These are phyloP conservation scores for Annulohypoxylon nitens DNA, from an alignment of 495 filamentous ascomycete species.

Conservation along the genomic window DNA sequence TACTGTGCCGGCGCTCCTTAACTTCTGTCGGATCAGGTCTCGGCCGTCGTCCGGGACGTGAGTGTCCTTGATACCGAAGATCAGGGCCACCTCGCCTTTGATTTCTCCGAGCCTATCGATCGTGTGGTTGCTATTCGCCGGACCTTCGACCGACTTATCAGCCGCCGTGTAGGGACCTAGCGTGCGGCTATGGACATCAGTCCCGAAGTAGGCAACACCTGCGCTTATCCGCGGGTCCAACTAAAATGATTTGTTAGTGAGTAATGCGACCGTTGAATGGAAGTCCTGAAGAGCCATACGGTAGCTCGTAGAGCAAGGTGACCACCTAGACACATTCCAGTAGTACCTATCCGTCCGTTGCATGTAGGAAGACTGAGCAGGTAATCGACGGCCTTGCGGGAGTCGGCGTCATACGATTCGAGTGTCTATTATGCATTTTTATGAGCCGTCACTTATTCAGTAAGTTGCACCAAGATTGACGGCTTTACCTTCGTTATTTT, in stretches of 20 bases:
- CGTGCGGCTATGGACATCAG: constrained; percentile 84
- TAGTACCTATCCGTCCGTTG: constrained; percentile 85
- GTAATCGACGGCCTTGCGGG: constrained; percentile 76
- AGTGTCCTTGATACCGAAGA: constrained; percentile 89
- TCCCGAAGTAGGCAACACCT: constrained; percentile 90
- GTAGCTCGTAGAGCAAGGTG: constrained; percentile 89
- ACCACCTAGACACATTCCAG: constrained; percentile 96
- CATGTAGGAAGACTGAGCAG: constrained; percentile 83
- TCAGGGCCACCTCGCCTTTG: constrained; percentile 81
- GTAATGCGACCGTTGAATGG: background rate
- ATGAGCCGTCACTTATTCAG: constrained; percentile 25
- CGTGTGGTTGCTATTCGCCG: constrained; percentile 56
- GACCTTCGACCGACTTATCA: constrained; percentile 51
- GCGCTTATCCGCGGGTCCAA: constrained; percentile 82
- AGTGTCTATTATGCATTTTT: constrained; percentile 68
- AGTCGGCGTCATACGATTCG: constrained; percentile 90
- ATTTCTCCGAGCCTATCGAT: constrained; percentile 72
- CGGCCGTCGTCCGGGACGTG: constrained; percentile 89
- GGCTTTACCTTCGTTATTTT: constrained; percentile 79
- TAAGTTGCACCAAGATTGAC: constrained; percentile 7
- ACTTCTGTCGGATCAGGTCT: constrained; percentile 85
- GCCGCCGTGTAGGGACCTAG: constrained; percentile 67
- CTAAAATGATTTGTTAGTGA: constrained; percentile 33
- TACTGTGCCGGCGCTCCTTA: constrained; percentile 78
- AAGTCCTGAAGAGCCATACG: constrained; percentile 43